Percentiles rank a stretch among this genome's conserved stretches.
These are phyloP conservation scores for Cercospora brassicicola DNA, from an alignment of 2,329 filamentous ascomycete species.

Conservation along the genomic window DNA sequence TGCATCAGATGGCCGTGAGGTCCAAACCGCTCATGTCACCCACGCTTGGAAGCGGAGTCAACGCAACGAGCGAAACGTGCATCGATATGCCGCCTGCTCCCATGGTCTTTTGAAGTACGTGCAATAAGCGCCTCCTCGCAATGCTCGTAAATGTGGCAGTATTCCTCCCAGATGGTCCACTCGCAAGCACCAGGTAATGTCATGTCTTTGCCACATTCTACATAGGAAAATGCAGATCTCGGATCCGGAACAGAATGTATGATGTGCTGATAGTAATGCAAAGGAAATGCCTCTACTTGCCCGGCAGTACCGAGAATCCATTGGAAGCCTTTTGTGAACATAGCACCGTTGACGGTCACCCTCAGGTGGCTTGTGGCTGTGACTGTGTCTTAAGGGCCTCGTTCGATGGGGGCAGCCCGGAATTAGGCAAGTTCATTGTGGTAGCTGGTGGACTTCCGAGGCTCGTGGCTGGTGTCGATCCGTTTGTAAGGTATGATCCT, in stretches of 20 bases:
- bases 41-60: not conserved
- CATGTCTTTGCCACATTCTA: not conserved
- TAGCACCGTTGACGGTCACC: not conserved
- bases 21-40: not conserved
- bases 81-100: not conserved
- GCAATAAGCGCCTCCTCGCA: not conserved
- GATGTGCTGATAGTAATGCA: not conserved
- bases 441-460: conserved; percentile 5
- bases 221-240: not conserved
- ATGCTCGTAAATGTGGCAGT: not conserved
- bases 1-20: not conserved
- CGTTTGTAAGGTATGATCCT: conserved; percentile 5
- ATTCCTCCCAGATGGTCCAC: not conserved
- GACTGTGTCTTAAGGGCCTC: not conserved
- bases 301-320: not conserved
- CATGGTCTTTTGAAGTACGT: not conserved
- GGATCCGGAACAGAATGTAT: not conserved
- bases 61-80: not conserved
- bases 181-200: not conserved
- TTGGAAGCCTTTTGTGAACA: not conserved
- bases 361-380: not conserved
- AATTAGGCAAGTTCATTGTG: not conserved
- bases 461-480: conserved; percentile 8
- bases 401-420: not conserved
- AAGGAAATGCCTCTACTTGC: not conserved